These are phyloP conservation scores for Clarireedia sp. DNA, from an alignment of 2,329 filamentous ascomycete species.

Conservation along the genomic window DNA sequence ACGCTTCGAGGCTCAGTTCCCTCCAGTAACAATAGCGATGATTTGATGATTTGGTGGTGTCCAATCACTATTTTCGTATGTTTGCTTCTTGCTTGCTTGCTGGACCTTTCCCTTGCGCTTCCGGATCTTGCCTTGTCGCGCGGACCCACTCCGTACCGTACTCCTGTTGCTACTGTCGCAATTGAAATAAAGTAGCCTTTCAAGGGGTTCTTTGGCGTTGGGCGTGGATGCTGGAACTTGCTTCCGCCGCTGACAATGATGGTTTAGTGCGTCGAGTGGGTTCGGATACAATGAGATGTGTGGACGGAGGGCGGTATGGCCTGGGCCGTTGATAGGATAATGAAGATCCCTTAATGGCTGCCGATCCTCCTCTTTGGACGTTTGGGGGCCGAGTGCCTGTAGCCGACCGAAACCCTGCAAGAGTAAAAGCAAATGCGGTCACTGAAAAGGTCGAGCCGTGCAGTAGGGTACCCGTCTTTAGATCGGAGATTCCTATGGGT, in stretches of 20 bases:
- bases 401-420: neutral
- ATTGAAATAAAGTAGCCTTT: conserved; percentile 1
- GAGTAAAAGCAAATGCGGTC: neutral
- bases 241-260: conserved; percentile 5
- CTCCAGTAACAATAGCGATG: neutral
- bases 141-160: conserved; percentile 1
- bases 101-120: neutral
- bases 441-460: neutral
- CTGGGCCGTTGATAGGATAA: neutral
- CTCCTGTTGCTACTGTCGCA: neutral
- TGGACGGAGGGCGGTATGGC: neutral
- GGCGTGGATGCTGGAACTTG: conserved; percentile 3
- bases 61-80: neutral
- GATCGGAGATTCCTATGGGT: neutral
- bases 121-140: neutral
- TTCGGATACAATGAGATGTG: neutral
- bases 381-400: neutral
- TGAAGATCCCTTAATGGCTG: neutral
- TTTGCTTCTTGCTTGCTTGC: conserved; percentile 1
- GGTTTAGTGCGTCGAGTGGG: conserved; percentile 3
- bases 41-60: neutral
- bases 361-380: neutral
- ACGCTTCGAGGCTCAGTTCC: neutral
- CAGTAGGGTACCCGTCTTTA: neutral
- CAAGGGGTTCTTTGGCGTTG: conserved; percentile 1